Evolutionary conservation across 2,329 filamentous ascomycete genomes (phyloP), one percentile per base, ranked within the genome.

Genomic region (Trichoderma asperellum): DNA sequence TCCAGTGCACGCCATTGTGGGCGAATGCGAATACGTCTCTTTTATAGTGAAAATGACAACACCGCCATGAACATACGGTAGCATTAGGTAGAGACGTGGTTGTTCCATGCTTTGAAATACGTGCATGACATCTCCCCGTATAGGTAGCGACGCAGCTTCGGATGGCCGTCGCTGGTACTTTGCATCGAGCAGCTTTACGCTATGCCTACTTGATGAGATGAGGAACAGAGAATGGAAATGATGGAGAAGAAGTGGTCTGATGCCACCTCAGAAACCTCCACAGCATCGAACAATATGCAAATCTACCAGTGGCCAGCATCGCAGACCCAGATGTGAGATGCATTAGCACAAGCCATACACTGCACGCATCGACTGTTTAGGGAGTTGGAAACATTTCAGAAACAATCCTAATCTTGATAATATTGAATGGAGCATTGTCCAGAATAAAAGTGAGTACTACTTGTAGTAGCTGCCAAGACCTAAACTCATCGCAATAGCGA

Each of bases 21-120:
- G 61, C 59, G 59, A 64, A 69, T 69, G 61, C 68, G 68, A 65
- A 69, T 69, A 69, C 68, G 68, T 69, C 27, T 40, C 11, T 59
- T 2, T 47, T 16, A 24, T 40, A 16, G 2, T 6, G 7, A 35
- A 32, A n/a, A 21, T 34, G 61, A 64, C 61, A 64, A 56, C 61
- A 64, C 34, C 49, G 55, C 37, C 34, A 55, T 27, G 16, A 24
- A 40, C 24, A 64, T 40, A 24, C 24, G 56, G 27, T 58, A 5
- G 16, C 7, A 43, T 43, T 24, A 24, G 24, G 24, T 43, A 43
- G 6, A 55, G 52, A 18, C 4, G 24, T 32, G 52, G 14, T 12
- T 29, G 8, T 32, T 32, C 18, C 10, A 27, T 14, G 37, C 21
- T 18, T 37, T 24, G 12, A 40, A 64, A 64, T 64, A 43, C 61